These are phyloP conservation scores for Exophiala viscosa DNA, from an alignment of 2,329 filamentous ascomycete species.

Conservation along the genomic window DNA sequence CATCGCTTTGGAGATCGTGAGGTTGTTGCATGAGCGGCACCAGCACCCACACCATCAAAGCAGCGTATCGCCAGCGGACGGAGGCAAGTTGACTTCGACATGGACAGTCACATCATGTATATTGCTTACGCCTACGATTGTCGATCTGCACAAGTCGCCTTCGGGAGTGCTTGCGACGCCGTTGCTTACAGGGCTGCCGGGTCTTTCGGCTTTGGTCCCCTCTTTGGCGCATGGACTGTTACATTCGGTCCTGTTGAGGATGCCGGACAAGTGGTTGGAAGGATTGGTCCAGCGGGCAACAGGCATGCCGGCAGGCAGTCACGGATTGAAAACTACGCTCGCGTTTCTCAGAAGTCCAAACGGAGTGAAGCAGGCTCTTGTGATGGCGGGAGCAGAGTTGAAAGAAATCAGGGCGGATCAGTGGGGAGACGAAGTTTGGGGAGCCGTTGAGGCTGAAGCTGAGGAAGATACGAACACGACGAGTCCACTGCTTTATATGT, in stretches of 20 bases:
- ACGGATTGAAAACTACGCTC: slow-evolving; percentile 48
- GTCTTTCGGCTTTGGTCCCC: slow-evolving; percentile 36
- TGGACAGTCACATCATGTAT: slow-evolving; percentile 49
- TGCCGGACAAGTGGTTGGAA: slow-evolving; percentile 41
- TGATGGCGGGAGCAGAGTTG: slow-evolving; percentile 59
- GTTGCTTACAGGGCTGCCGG: slow-evolving; percentile 51
- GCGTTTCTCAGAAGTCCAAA: slow-evolving; percentile 47
- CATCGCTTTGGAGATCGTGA: slow-evolving; percentile 65
- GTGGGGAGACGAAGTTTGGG: slow-evolving; percentile 60
- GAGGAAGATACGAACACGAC: background rate
- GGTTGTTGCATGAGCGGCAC: slow-evolving; percentile 48
- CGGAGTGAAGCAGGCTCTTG: slow-evolving; percentile 55
- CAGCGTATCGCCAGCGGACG: background rate
- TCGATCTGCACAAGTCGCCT: slow-evolving; percentile 63
- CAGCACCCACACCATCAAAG: background rate
- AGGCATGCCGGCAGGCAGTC: slow-evolving; percentile 36
- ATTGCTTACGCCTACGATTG: slow-evolving; percentile 70
- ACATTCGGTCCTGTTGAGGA: slow-evolving; percentile 38
- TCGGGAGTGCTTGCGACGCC: slow-evolving; percentile 62
- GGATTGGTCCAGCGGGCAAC: slow-evolving; percentile 43
- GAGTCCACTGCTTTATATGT: slow-evolving; percentile 50
- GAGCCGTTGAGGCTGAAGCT: slow-evolving; percentile 33
- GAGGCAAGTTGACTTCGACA: background rate
- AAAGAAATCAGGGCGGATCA: slow-evolving; percentile 52
- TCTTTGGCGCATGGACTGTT: slow-evolving; percentile 44